phyloP scores from a whole-genome alignment of 2,329 filamentous ascomycete genomes.

The Xylariaceae sp. region DNA sequence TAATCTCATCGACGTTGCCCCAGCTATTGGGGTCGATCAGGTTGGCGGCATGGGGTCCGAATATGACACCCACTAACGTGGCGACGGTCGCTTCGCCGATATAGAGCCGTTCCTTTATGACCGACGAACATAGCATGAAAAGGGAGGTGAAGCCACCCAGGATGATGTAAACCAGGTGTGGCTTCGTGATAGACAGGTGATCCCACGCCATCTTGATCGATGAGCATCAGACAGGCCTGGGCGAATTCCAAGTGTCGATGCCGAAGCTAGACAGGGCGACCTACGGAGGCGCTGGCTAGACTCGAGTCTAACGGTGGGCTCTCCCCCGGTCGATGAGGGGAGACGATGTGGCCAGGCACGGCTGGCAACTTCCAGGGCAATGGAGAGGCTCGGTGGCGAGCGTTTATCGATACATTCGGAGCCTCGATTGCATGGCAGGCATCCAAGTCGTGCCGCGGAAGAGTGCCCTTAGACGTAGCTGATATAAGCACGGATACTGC shows the following conservation, averaged over 20 bases:
- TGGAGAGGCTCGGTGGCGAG: constrained; percentile 23
- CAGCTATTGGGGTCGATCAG: constrained; percentile 71
- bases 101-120: constrained; percentile 98
- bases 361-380: constrained; percentile 25
- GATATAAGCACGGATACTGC: not conserved
- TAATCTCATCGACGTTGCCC: constrained; percentile 82
- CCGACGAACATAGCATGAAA: constrained; percentile 96
- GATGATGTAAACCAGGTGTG: constrained; percentile 98
- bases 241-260: constrained; percentile 2
- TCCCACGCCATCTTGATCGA: constrained; percentile 63
- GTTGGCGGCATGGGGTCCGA: constrained; percentile 77
- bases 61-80: constrained; percentile 81
- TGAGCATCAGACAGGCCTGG: constrained; percentile 2
- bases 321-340: constrained; percentile 17
- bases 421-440: constrained; percentile 25
- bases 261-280: constrained; percentile 5
- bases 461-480: not conserved
- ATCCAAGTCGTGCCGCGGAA: not conserved
- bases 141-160: constrained; percentile 93
- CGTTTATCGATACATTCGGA: constrained; percentile 33
- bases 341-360: constrained; percentile 20
- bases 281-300: constrained; percentile 28
- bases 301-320: constrained; percentile 19
- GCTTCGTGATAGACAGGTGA: constrained; percentile 80
- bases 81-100: constrained; percentile 97